Evolutionary conservation across 2,329 filamentous ascomycete genomes (phyloP).

Genomic region (Fusarium virguliforme): DNA sequence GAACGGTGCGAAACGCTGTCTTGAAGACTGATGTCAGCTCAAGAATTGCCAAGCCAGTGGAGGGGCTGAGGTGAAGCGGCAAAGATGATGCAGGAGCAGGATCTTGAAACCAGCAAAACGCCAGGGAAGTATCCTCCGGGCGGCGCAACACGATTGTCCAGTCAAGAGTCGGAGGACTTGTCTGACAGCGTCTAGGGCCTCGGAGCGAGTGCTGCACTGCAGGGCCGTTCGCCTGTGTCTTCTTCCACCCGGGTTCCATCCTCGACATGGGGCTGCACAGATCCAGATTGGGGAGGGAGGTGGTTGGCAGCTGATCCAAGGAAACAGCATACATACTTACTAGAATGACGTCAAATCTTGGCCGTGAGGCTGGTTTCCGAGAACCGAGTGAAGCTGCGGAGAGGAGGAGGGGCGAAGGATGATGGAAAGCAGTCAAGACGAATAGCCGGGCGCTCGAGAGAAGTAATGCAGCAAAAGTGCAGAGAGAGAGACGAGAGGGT

Average conservation of each 20-base stretch:
- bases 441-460: conserved; percentile 2
- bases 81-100: conserved; percentile 6
- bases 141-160: conserved; percentile 18
- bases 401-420: conserved; percentile 20
- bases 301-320: conserved; percentile 39
- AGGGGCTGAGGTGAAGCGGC: conserved; percentile 18
- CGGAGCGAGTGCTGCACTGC: conserved; percentile 5
- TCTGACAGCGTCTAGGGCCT: background rate
- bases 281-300: conserved; percentile 30
- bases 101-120: conserved; percentile 1
- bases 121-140: conserved; percentile 1
- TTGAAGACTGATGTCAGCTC: conserved; percentile 31
- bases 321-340: conserved; percentile 44
- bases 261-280: conserved; percentile 26
- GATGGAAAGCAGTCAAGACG: conserved; percentile 19
- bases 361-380: conserved; percentile 23
- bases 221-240: conserved; percentile 13
- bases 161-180: conserved; percentile 6
- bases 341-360: conserved; percentile 49
- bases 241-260: conserved; percentile 20
- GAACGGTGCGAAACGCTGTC: conserved; percentile 7
- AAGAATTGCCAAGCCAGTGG: background rate
- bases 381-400: conserved; percentile 16
- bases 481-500: background rate
- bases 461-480: conserved; percentile 17